Conservation (phyloP, 2,329 filamentous ascomycete species). For the Cytospora paraplurivora region DNA sequence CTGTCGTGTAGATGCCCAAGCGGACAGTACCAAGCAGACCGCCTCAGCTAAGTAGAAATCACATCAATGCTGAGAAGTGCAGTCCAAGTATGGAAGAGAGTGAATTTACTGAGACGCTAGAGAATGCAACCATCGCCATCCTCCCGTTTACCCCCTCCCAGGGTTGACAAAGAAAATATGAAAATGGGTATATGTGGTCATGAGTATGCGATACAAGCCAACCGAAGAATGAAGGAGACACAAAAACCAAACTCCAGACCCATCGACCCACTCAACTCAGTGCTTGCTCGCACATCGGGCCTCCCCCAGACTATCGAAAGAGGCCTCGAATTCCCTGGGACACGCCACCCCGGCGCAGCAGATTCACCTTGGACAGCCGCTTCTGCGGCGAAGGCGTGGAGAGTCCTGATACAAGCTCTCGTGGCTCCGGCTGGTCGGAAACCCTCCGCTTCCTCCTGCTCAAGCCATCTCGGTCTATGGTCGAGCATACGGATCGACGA, state of each 20-base stretch:
- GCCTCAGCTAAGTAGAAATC: not conserved
- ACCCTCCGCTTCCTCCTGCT: conserved; percentile 12
- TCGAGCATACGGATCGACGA: conserved; percentile 28
- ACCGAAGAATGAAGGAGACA: not conserved
- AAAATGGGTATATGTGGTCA: conserved; percentile 27
- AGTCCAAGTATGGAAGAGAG: not conserved
- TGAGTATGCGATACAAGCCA: conserved; percentile 18
- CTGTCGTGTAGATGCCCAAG: not conserved
- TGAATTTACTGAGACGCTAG: not conserved
- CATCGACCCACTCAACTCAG: not conserved
- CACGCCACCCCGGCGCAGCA: conserved; percentile 42
- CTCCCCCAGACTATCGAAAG: conserved; percentile 42
- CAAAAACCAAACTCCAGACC: not conserved
- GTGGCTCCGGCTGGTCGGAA: not conserved
- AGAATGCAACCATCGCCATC: not conserved
- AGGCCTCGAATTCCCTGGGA: conserved; percentile 47
- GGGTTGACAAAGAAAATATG: conserved; percentile 5
- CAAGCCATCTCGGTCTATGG: conserved; percentile 7
- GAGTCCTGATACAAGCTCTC: conserved; percentile 26
- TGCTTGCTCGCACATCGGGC: conserved; percentile 6
- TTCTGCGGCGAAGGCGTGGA: conserved; percentile 33
- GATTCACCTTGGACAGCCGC: conserved; percentile 36
- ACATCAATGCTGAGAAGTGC: not conserved
- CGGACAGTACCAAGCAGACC: not conserved
- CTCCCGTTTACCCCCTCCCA: not conserved